Evolutionary conservation across 2,329 filamentous ascomycete species (phyloP).

Genomic region (Chrysoporthe austroafricana): DNA sequence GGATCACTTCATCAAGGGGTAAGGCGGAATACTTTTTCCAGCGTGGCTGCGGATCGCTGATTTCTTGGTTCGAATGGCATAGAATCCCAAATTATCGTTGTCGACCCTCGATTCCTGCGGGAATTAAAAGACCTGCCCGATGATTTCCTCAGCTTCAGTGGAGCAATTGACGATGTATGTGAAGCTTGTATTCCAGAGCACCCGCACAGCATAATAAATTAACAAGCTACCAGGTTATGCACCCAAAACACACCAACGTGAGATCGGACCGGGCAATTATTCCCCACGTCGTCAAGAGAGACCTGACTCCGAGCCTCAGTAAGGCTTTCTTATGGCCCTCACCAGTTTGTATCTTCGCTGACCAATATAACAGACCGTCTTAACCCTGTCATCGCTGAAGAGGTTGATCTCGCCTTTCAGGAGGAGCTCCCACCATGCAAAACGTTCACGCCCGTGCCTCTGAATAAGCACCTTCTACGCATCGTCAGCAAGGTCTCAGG

Average conservation of each 20-base stretch:
- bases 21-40: background rate
- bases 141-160: slow-evolving; percentile 21
- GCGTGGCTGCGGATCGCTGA: background rate
- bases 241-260: slow-evolving; percentile 23
- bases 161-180: slow-evolving; percentile 20
- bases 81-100: slow-evolving; percentile 19
- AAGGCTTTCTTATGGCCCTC: background rate
- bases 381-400: slow-evolving; percentile 43
- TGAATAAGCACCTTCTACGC: slow-evolving; percentile 46
- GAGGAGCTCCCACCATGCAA: slow-evolving; percentile 41
- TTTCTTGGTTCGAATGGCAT: no score
- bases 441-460: slow-evolving; percentile 47
- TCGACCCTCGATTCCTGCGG: slow-evolving; percentile 17
- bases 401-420: slow-evolving; percentile 41
- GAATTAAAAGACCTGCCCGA: slow-evolving; percentile 27
- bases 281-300: slow-evolving; percentile 23
- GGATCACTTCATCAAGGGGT: slow-evolving; percentile 22
- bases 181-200: no score
- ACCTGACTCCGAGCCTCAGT: slow-evolving; percentile 25
- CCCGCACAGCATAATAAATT: background rate
- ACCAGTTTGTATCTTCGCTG: background rate
- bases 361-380: slow-evolving; percentile 35
- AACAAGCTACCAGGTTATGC: slow-evolving; percentile 18
- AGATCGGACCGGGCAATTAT: slow-evolving; percentile 20
- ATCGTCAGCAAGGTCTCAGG: slow-evolving; percentile 52